A percentile compares a stretch with the other conserved stretches of the same genome.
Conservation (phyloP, 2,329 filamentous ascomycete species). For the Aspergillus tamarii region DNA sequence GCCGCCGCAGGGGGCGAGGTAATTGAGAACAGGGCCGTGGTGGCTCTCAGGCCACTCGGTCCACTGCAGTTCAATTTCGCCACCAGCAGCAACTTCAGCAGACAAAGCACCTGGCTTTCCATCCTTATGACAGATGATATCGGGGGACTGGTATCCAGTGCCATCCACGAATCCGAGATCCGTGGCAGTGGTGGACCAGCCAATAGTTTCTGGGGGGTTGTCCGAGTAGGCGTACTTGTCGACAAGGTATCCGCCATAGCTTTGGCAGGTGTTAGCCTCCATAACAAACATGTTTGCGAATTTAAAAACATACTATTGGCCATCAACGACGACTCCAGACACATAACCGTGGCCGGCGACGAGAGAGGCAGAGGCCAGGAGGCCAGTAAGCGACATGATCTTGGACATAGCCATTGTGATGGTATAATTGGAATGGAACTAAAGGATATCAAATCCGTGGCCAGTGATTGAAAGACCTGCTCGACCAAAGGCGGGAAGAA, state of each 20-base stretch:
- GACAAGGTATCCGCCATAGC: slow-evolving; percentile 44
- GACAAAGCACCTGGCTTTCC: slow-evolving; percentile 54
- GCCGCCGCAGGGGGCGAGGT: slow-evolving; percentile 62
- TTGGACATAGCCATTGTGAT: slow-evolving; percentile 31
- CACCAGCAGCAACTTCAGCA: slow-evolving; percentile 61
- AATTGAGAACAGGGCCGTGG: slow-evolving; percentile 65
- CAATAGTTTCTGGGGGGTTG: slow-evolving; percentile 49
- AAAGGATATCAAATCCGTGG: slow-evolving; percentile 16
- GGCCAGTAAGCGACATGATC: slow-evolving; percentile 23
- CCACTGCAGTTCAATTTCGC: slow-evolving; percentile 62
- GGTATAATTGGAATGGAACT: slow-evolving; percentile 1
- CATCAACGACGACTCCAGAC: slow-evolving; percentile 32
- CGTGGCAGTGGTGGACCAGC: slow-evolving; percentile 57
- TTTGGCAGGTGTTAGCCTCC: slow-evolving; percentile 34
- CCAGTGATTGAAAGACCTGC: slow-evolving; percentile 20
- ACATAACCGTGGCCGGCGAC: slow-evolving; percentile 43
- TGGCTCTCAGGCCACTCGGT: slow-evolving; percentile 65
- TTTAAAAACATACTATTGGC: slow-evolving; percentile 27
- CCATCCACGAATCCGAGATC: slow-evolving; percentile 59
- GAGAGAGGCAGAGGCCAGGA: slow-evolving; percentile 34
- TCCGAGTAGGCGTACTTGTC: slow-evolving; percentile 35
- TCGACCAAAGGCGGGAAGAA: slow-evolving; percentile 18
- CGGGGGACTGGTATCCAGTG: slow-evolving; percentile 48
- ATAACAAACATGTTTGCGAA: neutral
- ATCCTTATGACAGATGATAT: slow-evolving; percentile 65